These are phyloP conservation scores for Acer yangbiense DNA, from an alignment of 345 rosid genomes.

Conservation along the genomic window DNA sequence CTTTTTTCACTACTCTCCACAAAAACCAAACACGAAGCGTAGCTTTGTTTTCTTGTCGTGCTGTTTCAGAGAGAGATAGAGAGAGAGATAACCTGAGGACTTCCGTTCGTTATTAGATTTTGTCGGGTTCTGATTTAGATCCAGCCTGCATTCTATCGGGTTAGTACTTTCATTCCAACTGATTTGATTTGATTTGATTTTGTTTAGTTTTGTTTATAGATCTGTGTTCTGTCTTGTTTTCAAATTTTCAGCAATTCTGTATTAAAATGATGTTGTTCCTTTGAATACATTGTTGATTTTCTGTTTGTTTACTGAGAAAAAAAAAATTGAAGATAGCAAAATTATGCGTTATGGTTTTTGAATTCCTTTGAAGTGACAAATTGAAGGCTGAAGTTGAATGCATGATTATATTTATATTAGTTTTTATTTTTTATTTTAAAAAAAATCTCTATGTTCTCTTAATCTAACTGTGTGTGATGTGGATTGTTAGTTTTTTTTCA, in stretches of 20 bases:
- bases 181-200: neutral
- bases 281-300: neutral
- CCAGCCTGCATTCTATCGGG: constrained; percentile 32
- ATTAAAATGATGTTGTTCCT: neutral
- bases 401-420: neutral
- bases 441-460: neutral
- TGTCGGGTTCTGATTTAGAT: constrained; percentile 18
- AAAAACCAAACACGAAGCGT: neutral
- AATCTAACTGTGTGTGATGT: neutral
- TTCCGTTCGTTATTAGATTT: neutral
- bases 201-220: neutral
- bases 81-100: neutral
- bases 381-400: too few relatives aligned
- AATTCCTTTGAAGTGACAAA: too few relatives aligned
- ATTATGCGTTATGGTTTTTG: too few relatives aligned
- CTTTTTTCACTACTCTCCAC: neutral
- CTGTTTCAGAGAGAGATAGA: neutral
- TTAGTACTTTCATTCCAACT: neutral
- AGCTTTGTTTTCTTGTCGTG: constrained; percentile 4
- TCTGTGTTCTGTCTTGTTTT: neutral
- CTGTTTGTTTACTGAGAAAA: constrained; percentile 21
- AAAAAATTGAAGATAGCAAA: neutral
- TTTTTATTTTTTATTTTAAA: neutral
- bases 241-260: neutral
- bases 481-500: neutral